Evolutionary conservation across 257 asterid genomes (phyloP), one percentile per base, ranked within the genome.

Genomic region (Voacanga thouarsii): DNA sequence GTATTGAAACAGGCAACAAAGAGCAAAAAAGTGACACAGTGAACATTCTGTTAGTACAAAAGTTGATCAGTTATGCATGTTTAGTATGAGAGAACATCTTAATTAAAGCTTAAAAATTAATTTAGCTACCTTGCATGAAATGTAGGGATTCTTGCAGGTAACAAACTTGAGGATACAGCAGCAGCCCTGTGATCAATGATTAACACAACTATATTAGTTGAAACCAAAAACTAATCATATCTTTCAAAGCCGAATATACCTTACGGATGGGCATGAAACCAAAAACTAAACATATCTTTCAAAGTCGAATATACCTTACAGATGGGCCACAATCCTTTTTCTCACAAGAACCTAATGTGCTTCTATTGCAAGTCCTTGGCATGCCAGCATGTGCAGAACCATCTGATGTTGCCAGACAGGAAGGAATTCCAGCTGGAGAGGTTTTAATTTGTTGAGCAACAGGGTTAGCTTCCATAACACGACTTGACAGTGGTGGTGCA

Each of bases 121-220:
- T 74, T 43, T 47, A 74, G 72, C 71, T 77, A 95, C 99, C 98
- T 93, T 63, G 99, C 98, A 79, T 93, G 97, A 84, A 75, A 95
- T 70, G 96, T 93, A 79, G 99, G 99, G 80, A 85, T 86, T 74
- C 87, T 87, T 59, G 91, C 85, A 67, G 91, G 89, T 39, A 88
- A 75, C 43, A 91, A 71, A 77, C 79, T 80, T 68, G 89, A 89
- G 71, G 94, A 87, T 47, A 61, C 83, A 75, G 87, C 80, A 79
- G 90, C 91, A 80, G 90, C 79, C 92, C 99, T 94, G 89, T 75
- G 51, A 77, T 43, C 41, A 63, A 30, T 43, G 59, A 67, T 70
- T 30, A 81, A 26, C 41, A 78, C 23, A 70, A 79, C 61, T 50
- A 30, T 65, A 67, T 70, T 39, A 63, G 67, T 49, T 47, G 33